phyloP scores from a whole-genome alignment of 2,329 filamentous ascomycete species.

The Penicillium digitatum region DNA sequence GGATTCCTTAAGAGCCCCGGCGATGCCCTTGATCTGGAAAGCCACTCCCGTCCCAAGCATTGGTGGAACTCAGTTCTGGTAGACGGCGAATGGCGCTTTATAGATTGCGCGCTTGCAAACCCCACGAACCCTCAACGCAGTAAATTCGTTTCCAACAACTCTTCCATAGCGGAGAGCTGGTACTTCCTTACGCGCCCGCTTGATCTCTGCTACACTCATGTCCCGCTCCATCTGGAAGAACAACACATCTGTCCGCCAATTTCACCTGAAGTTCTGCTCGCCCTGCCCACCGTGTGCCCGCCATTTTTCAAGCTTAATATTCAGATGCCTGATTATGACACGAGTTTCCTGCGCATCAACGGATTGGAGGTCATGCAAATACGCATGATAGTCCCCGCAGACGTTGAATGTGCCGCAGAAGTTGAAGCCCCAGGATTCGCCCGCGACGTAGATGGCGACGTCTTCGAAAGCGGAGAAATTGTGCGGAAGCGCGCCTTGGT shows the following conservation, averaged over 20 bases:
- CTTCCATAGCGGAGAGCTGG: conserved; percentile 73
- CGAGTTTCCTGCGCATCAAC: conserved; percentile 77
- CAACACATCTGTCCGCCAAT: conserved; percentile 91
- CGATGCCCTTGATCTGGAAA: conserved; percentile 73
- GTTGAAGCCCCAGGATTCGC: conserved; percentile 80
- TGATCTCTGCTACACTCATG: conserved; percentile 92
- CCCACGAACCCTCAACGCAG: conserved; percentile 80
- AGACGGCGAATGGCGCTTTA: conserved; percentile 92
- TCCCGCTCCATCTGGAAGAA: conserved; percentile 79
- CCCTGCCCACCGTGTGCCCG: conserved; percentile 79
- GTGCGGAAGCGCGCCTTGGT: conserved; percentile 81
- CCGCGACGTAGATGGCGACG: conserved; percentile 81
- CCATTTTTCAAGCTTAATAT: conserved; percentile 80
- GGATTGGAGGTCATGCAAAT: conserved; percentile 91
- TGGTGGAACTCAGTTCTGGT: conserved; percentile 96
- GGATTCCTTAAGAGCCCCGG: conserved; percentile 90
- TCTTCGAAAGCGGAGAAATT: conserved; percentile 86
- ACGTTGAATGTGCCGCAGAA: conserved; percentile 88
- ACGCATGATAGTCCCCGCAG: conserved; percentile 78
- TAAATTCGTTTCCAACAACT: conserved; percentile 69
- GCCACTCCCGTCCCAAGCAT: conserved; percentile 84
- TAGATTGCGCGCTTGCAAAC: conserved; percentile 88
- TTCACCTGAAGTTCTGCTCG: conserved; percentile 77
- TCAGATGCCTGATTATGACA: conserved; percentile 85
- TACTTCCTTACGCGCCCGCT: conserved; percentile 89